Percentiles rank a stretch among this genome's conserved stretches.
Evolutionary conservation across 768 basidiomycete genomes (phyloP).

Genomic region (Russula olivacea): DNA sequence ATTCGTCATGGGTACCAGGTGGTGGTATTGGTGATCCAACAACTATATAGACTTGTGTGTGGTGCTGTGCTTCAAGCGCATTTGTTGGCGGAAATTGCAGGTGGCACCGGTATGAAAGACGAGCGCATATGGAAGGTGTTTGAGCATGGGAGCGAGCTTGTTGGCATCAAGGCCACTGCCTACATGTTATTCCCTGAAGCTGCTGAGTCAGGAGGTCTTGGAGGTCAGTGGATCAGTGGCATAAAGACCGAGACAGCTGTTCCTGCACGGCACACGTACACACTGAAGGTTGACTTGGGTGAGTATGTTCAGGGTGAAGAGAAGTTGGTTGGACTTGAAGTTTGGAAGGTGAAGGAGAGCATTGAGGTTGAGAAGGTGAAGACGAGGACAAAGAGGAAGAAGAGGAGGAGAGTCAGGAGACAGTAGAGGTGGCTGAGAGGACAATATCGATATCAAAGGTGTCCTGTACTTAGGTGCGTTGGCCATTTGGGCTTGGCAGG

Average conservation of each 20-base stretch:
- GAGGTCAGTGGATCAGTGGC: conserved; percentile 63
- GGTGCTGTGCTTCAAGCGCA: conserved; percentile 76
- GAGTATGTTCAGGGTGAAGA: conserved; percentile 36
- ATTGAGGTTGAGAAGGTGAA: conserved; percentile 57
- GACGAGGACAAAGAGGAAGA: conserved; percentile 47
- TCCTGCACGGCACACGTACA: conserved; percentile 55
- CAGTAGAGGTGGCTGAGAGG: conserved; percentile 58
- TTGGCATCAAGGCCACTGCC: conserved; percentile 49
- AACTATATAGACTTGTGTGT: conserved; percentile 62
- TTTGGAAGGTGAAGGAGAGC: conserved; percentile 75
- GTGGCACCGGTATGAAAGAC: too few relatives aligned
- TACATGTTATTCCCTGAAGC: conserved; percentile 56
- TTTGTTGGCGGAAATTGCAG: conserved; percentile 46
- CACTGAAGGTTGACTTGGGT: conserved; percentile 51
- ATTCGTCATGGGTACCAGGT: conserved; percentile 59
- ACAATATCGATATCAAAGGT: conserved; percentile 52
- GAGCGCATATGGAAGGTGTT: conserved; percentile 50
- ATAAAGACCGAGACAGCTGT: conserved; percentile 73
- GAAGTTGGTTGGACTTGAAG: conserved; percentile 50
- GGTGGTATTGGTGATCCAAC: conserved; percentile 75
- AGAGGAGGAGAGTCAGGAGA: conserved; percentile 54
- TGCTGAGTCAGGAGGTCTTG: conserved; percentile 35
- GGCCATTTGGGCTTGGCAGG: conserved; percentile 35
- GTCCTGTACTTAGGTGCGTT: conserved; percentile 41
- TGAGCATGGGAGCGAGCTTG: conserved; percentile 36